Evolutionary conservation across 176 grass and related monocot genomes (phyloP).

Genomic region (Aegilops speltoides): DNA sequence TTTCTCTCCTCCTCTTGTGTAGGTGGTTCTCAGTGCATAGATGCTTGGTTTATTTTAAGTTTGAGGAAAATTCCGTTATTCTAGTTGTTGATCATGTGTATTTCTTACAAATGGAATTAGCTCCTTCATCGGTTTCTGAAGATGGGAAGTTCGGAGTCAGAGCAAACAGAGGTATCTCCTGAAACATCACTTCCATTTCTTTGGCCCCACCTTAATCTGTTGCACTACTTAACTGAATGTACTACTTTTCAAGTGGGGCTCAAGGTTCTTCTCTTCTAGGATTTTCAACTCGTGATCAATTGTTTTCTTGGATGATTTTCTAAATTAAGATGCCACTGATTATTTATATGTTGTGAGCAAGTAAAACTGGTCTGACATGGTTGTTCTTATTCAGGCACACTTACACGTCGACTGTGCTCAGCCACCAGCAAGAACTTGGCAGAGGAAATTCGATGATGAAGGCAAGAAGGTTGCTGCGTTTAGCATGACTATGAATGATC

Average conservation of each 20-base stretch:
- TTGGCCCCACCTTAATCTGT: neutral
- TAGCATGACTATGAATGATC: conserved; percentile 39
- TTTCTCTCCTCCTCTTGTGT: neutral
- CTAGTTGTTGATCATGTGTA: neutral
- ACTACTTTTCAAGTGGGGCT: neutral
- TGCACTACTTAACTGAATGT: neutral
- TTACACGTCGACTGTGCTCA: conserved; percentile 1
- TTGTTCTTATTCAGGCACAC: conserved; percentile 24
- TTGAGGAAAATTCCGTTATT: neutral
- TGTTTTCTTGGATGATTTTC: neutral
- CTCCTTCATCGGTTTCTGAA: neutral
- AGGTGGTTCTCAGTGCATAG: neutral
- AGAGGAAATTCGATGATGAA: conserved; percentile 56
- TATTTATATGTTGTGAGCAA: neutral
- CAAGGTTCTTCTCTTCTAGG: neutral
- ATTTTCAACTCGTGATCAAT: too few species aligned
- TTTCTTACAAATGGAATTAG: neutral
- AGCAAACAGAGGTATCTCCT: conserved; percentile 27
- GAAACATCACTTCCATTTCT: neutral
- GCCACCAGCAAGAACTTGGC: conserved; percentile 44
- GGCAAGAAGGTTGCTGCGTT: conserved; percentile 57
- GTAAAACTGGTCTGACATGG: neutral
- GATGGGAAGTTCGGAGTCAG: conserved; percentile 29
- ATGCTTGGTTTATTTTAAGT: neutral
- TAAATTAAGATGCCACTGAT: neutral